These are phyloP conservation scores for Sarocladium kiliense DNA, from an alignment of 2,329 filamentous ascomycete species.

Conservation along the genomic window DNA sequence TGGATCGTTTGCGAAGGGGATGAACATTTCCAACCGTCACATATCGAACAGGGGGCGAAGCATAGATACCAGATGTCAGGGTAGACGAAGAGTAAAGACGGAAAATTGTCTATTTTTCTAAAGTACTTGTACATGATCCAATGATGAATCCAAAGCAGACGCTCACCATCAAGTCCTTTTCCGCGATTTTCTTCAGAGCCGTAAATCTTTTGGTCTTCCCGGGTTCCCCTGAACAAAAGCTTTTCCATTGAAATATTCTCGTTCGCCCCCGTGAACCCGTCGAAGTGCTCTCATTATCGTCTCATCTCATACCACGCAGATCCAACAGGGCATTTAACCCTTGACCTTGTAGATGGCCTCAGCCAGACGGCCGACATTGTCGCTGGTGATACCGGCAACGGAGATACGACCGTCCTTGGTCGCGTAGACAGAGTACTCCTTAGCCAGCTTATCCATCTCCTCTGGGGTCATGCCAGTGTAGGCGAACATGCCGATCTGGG, in stretches of 20 bases:
- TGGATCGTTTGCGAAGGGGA: constrained; percentile 29
- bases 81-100: neutral
- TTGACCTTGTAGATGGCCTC: constrained; percentile 83
- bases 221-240: too few species aligned
- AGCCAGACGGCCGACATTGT: constrained; percentile 74
- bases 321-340: constrained; percentile 39
- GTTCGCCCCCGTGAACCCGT: too few species aligned
- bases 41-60: neutral
- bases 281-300: neutral
- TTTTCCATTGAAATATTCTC: neutral
- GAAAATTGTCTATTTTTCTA: constrained; percentile 1
- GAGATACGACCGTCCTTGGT: constrained; percentile 89
- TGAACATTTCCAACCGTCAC: constrained; percentile 7
- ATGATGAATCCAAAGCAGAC: neutral
- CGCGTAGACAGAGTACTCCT: constrained; percentile 96
- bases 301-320: neutral
- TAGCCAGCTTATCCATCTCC: constrained; percentile 86
- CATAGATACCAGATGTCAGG: neutral
- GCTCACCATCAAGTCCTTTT: constrained; percentile 3
- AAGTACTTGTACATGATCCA: constrained; percentile 9
- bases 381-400: constrained; percentile 76
- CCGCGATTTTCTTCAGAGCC: too few species aligned
- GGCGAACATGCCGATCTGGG: constrained; percentile 99
- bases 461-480: constrained; percentile 89
- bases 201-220: neutral